phyloP scores from a whole-genome alignment of 75 land plant genomes.

The Larix kaempferi region DNA sequence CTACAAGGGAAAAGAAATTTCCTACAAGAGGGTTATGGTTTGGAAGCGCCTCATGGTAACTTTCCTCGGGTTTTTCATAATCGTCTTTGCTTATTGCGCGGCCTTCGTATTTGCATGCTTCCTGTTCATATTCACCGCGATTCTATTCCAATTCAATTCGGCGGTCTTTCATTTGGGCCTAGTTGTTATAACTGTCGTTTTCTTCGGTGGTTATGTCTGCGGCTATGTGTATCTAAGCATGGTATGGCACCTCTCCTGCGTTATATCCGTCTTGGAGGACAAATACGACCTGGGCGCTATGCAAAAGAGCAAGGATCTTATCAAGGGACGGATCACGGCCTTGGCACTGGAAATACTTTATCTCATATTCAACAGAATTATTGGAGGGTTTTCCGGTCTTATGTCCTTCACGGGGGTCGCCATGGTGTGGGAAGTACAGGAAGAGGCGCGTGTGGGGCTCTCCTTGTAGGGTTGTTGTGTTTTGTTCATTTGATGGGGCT shows the following conservation, averaged over 20 bases:
- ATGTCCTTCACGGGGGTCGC: neutral
- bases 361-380: neutral
- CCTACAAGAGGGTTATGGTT: conserved; percentile 55
- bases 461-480: conserved; percentile 15
- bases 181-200: conserved; percentile 5
- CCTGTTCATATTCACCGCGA: conserved; percentile 12
- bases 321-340: conserved; percentile 40
- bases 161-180: no score
- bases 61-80: conserved; percentile 31
- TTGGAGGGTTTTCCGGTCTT: neutral
- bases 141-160: neutral
- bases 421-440: neutral
- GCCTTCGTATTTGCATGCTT: conserved; percentile 14
- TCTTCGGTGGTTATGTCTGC: conserved; percentile 37
- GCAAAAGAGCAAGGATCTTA: conserved; percentile 45
- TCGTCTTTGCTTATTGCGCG: conserved; percentile 24
- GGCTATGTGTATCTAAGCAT: conserved; percentile 62
- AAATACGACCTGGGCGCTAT: conserved; percentile 58
- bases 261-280: conserved; percentile 85
- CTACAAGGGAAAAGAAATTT: conserved; percentile 17
- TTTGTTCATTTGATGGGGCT: conserved; percentile 38
- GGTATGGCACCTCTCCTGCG: conserved; percentile 89
- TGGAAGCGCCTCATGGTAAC: conserved; percentile 49
- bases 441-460: conserved; percentile 20
- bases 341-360: conserved; percentile 25